Base-by-base conservation (phyloP, 352 stramenopile genomes). In the Pythium plurisporium region DNA sequence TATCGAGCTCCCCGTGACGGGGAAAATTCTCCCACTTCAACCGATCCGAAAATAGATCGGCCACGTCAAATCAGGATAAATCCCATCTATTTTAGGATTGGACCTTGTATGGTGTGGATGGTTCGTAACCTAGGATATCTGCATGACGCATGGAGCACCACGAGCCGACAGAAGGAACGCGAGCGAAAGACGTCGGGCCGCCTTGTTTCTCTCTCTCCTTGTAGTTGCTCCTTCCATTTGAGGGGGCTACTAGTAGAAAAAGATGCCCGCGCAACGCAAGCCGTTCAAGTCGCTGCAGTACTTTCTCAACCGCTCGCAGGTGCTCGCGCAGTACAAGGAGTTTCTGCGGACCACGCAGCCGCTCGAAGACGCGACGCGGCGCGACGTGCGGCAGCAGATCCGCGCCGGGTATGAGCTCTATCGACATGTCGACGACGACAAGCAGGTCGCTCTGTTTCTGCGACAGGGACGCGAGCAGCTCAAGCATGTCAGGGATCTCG, bases 231-330 rank as follows among this genome's bases (percentile, higher is more conserved):
- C 46, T 54, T 23, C 42, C 12, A 23, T 17, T 22, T 22, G 9
- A 48, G 3, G 42, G 5, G 9, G 6, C n/a, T 20, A 34, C 8
- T 48, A 20, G 2, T n/a, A 14, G 27, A 36, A 53, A 53, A 45
- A n/a, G 54, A 62, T 62, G 55, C 42, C 23, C 20, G 37, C n/a
- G 15, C 12, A 20, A 23, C 43, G 44, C n/a, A 46, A 20, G n/a
- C 30, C 65, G 48, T 73, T 82, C 67, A 85, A 85, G 70, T 90
- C 79, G 46, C 64, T 90, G 26, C 76, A 83, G 69, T 90, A 82
- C 57, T 90, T 90, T 56, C 49, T 90, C 11, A 90, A 90, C 45
- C 76, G 77, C 29, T 74, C 77, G 20, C 65, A 64, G 9, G 79
- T 85, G 41, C 56, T 90, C 26, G 64, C 72, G 36, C 77, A 87